A percentile compares a stretch with the other conserved stretches of the same genome.
These are phyloP conservation scores for Pseudogymnoascus sp. DNA, from an alignment of 2,329 filamentous ascomycete species.

Conservation along the genomic window DNA sequence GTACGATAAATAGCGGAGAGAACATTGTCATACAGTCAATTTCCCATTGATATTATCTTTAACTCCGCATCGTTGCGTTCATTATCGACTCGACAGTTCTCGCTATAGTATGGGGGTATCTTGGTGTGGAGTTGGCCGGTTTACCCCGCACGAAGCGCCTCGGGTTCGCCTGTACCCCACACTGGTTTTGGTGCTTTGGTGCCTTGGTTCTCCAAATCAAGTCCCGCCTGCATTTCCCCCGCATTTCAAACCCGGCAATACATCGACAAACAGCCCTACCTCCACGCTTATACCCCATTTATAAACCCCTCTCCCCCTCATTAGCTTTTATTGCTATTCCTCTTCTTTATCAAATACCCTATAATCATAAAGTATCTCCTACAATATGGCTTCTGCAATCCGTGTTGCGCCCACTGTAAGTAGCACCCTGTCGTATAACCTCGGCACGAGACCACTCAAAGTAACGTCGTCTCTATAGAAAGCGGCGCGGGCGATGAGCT, in stretches of 20 bases:
- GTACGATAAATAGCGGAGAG: not conserved
- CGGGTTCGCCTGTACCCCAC: slow-evolving; percentile 5
- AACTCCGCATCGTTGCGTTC: not conserved
- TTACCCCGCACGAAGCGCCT: not conserved
- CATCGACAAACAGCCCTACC: not conserved
- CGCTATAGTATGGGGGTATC: not conserved
- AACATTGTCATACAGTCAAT: not conserved
- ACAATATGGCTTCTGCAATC: not conserved
- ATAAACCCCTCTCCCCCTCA: not conserved
- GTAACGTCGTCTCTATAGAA: slow-evolving; percentile 31
- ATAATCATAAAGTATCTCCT: not conserved
- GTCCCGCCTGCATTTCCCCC: not conserved
- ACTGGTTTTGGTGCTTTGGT: not conserved
- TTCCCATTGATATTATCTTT: not conserved
- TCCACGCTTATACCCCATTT: not conserved
- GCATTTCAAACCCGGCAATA: slow-evolving; percentile 4
- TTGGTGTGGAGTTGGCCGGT: not conserved
- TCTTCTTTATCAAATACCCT: not conserved
- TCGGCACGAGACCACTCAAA: not conserved
- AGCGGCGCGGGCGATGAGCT: slow-evolving; percentile 57
- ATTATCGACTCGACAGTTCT: not conserved
- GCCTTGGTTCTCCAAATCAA: not conserved
- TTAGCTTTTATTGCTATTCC: not conserved
- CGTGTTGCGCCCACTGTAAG: slow-evolving; percentile 9
- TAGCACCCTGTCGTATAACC: not conserved